Evolutionary conservation across 306 rosid species (phyloP).

Genomic region (Canavalia ensiformis): DNA sequence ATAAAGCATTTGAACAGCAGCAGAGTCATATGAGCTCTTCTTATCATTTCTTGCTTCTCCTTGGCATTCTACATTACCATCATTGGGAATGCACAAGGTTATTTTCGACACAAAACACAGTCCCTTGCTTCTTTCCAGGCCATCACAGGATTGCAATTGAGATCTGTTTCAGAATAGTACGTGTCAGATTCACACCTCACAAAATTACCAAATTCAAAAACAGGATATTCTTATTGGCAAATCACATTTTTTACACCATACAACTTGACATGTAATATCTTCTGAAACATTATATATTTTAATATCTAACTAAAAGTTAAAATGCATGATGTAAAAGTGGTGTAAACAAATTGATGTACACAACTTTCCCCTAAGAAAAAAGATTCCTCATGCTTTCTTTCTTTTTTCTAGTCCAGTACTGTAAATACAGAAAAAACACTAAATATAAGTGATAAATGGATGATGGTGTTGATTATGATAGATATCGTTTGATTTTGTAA

Average conservation of each 20-base stretch:
- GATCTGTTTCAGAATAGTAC: conserved; percentile 54
- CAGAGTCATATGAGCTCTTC: conserved; percentile 84
- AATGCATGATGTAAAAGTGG: background rate
- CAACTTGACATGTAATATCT: background rate
- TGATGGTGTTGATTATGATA: background rate
- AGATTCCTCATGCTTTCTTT: background rate
- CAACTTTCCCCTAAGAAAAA: background rate
- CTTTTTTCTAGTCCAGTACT: background rate
- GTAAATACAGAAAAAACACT: too few relatives aligned
- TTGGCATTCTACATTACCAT: conserved; percentile 63
- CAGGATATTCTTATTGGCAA: conserved; percentile 11
- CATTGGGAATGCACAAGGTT: conserved; percentile 74
- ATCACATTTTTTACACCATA: background rate
- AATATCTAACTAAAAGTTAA: background rate
- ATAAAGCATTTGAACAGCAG: conserved; percentile 71
- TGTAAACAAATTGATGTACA: background rate
- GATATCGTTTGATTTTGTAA: background rate
- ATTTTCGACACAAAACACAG: conserved; percentile 70
- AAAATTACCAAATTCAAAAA: conserved; percentile 4
- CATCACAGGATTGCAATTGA: conserved; percentile 59
- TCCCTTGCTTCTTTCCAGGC: conserved; percentile 58
- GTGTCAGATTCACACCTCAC: background rate
- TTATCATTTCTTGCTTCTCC: conserved; percentile 88
- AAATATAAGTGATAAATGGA: background rate
- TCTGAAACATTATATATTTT: background rate